Base-by-base conservation (phyloP, 768 basidiomycete species). In the Russula emetica region DNA sequence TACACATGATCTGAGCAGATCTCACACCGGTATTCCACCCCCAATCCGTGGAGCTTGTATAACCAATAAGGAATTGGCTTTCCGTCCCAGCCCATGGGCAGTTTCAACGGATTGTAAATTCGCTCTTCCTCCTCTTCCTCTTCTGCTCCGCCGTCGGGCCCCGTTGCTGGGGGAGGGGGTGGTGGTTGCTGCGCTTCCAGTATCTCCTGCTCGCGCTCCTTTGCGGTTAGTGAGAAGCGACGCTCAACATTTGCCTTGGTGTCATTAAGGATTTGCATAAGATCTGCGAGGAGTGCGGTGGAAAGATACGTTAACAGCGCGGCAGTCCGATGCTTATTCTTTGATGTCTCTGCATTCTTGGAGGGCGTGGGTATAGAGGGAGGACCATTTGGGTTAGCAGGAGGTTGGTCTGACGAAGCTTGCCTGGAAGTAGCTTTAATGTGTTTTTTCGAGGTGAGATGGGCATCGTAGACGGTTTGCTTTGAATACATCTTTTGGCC, bases 61-160 rank as follows among this genome's bases (percentile, higher is more conserved):
- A 99, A 70, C 95, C 95, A 98, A 72, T 96, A 98, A 38, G 97
- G 97, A 71, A 99, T 99, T 22, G 97, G 97, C 72, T 98, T 98
- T 36, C 96, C 95, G 71, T 99, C 97, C 94, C 94, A 98, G 5
- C 94, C 94, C 24, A 98, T 80, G 16, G 97, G 97, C 47, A 98
- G 78, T 77, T 98, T 98, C 55, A 98, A 83, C 52, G 97, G 97
- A 69, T 99, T 99, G 76, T 98, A 99, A 38, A 99, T 94, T 69
- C 92, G 85, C 71, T 94, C 96, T 70, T 98, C 94, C 69, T 93
- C 94, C 67, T 95, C 94, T 53, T 95, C 94, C 63, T 96, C 94
- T 60, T 89, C 88, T 42, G 77, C 85, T 18, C 77, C 77, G 2
- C 71, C 78, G 7, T 77, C 83, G 58, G 73, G 72, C 14, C 78